Evolutionary conservation across 345 rosid genomes (phyloP), one percentile per base, ranked within the genome.

Genomic region (Populus deltoides): DNA sequence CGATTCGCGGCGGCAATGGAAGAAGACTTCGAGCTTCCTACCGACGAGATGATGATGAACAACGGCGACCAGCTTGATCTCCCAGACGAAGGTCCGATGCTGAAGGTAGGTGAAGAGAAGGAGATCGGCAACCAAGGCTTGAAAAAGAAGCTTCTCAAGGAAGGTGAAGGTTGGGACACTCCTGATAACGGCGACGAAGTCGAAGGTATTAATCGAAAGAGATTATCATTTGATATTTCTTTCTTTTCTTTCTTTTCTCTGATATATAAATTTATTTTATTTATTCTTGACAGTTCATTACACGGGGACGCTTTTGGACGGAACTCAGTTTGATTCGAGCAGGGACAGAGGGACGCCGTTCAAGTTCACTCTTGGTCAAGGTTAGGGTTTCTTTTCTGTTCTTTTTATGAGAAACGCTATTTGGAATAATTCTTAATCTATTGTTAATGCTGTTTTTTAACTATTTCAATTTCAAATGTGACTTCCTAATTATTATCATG

Each of bases 281-380:
- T 16, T 57, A 31, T 61, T 31, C 38, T 43, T 61, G 35, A 27
- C 85, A 87, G 90, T 84, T 70, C 88, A 87, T 61, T 87, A 86
- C 81, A 97, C 97, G 29, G 99, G 99, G 66, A 97, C 98, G 22
- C 86, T 97, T 86, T 62, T 94, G 16, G 98, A 97, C 74, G 99
- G 98, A 31, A 94, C 97, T 2, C 80, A 90, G 84, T 97, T 97
- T 65, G 99, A 97, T 87, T 97, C 98, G 1, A 97, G 98, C 62
- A 88, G 96, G 33, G 97, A 90, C 38, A 87, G 94, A 25, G 96
- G 92, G 13, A 85, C 92, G 39, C 95, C 99, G 13, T 97, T 97
- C 86, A 91, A 89, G 81, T 97, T 97, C 92, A 88, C 91, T 35
- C 97, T 97, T 51, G 98, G 99, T 16, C 98, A 91, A 91, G 99